Evolutionary conservation across 352 stramenopile genomes (phyloP), one percentile per base, ranked within the genome.

Genomic region (Aphanomyces cochlioides): DNA sequence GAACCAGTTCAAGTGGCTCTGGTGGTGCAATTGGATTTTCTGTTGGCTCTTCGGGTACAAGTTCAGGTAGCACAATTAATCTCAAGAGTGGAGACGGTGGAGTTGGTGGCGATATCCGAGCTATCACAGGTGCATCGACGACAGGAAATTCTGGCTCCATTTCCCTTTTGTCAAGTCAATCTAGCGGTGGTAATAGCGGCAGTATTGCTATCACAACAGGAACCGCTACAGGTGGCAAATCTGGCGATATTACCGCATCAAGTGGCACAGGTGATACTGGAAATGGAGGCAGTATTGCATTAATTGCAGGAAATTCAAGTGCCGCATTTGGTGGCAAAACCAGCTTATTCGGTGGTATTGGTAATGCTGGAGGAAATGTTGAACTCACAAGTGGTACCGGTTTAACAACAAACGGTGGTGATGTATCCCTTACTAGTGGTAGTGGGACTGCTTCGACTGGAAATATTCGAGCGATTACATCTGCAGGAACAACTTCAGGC

Each of bases 371-470:
- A 56, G 81, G 81, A 19, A 76, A 84, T 65, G 78, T 76, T 41
- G 88, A 88, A 59, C 50, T 90, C n/a, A 88, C 81, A 69, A 83
- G 83, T 69, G 85, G 85, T n/a, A 77, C 89, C 73, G 79, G 75
- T 58, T 15, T 43, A 3, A 47, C 56, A 7, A 72, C 72, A 12
- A 72, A 36, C 15, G 85, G 85, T 57, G 83, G 85, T 53, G 80
- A 71, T 34, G 69, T 91, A 7, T 76, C 69, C 1, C 47, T 93
- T 10, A 71, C 75, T 69, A 84, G 74, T 72, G 85, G 85, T 39
- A 69, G 79, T 67, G 92, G 92, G n/a, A 79, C 80, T 17, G 96
- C 84, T 69, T 89, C 90, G 3, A 79, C 74, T 21, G 78, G 97
- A 54, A 66, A 69, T 19, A 72, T 95, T 47, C 77, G 58, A 1